Percentiles rank a stretch among this genome's conserved stretches.
Conservation (phyloP, 441 rosid genomes). For the Brassica balearica region DNA sequence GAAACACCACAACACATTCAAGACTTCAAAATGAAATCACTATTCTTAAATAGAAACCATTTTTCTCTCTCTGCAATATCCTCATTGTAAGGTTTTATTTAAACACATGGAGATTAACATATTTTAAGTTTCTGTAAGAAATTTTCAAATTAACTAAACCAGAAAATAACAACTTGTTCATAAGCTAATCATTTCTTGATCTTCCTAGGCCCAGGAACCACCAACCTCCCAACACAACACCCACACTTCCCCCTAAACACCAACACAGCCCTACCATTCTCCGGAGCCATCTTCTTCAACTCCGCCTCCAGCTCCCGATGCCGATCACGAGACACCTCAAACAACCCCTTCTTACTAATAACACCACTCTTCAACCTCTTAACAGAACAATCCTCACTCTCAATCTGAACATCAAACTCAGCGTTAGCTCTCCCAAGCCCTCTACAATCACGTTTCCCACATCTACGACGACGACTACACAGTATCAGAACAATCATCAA, state of each 20-base stretch:
- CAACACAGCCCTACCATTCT: conserved; percentile 86
- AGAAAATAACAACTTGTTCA: neutral
- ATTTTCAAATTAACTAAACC: conserved; percentile 24
- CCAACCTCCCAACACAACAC: conserved; percentile 88
- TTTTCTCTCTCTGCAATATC: conserved; percentile 18
- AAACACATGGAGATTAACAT: conserved; percentile 30
- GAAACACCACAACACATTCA: conserved; percentile 3
- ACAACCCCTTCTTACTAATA: conserved; percentile 62
- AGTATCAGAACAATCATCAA: conserved; percentile 56
- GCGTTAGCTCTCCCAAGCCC: conserved; percentile 77
- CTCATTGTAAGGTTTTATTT: conserved; percentile 38
- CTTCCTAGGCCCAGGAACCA: conserved; percentile 84
- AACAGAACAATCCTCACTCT: conserved; percentile 80
- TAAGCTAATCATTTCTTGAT: conserved; percentile 56
- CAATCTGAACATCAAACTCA: conserved; percentile 87
- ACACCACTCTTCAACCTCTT: conserved; percentile 47
- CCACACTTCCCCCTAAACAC: conserved; percentile 84
- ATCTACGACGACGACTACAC: conserved; percentile 61
- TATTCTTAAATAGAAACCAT: neutral
- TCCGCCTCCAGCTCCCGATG: conserved; percentile 81
- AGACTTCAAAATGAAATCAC: neutral
- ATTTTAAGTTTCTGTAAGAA: conserved; percentile 32
- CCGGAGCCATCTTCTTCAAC: conserved; percentile 92
- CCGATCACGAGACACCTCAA: conserved; percentile 76
- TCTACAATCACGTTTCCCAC: conserved; percentile 70